Conservation (phyloP, 805 yeast genomes). For the Hanseniaspora pseudoguilliermondii region DNA sequence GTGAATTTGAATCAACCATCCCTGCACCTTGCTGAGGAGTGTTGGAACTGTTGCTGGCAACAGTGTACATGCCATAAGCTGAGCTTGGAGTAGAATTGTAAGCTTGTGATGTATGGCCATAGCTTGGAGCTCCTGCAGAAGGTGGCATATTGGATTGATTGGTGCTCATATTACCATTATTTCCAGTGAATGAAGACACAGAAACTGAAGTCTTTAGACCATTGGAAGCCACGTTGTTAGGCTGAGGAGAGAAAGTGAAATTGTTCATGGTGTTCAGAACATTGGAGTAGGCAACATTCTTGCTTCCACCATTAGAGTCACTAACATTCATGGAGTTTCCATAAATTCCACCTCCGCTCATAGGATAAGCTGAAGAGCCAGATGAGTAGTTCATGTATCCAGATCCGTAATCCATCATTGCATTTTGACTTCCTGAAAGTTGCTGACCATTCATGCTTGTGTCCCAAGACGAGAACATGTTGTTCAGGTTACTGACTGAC, state of each 20-base stretch:
- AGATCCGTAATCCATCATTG: not conserved
- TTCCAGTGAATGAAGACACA: not conserved
- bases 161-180: not conserved
- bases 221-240: not conserved
- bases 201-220: constrained; percentile 2
- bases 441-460: not conserved
- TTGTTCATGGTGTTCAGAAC: constrained; percentile 6
- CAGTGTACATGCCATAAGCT: not conserved
- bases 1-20: not conserved
- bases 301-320: not conserved
- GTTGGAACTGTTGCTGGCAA: not conserved
- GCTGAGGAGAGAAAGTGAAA: not conserved
- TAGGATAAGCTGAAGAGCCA: not conserved
- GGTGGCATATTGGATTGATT: not conserved
- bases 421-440: not conserved
- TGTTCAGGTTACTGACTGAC: not conserved
- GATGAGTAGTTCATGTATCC: not conserved
- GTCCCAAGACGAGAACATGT: constrained; percentile 12
- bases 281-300: not conserved
- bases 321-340: not conserved
- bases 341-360: not conserved
- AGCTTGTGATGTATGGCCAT: not conserved
- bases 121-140: not conserved
- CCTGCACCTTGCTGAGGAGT: not conserved
- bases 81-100: not conserved